Conservation (phyloP, 192 early-diverging fungal genomes). For the Coemansia sp. region DNA sequence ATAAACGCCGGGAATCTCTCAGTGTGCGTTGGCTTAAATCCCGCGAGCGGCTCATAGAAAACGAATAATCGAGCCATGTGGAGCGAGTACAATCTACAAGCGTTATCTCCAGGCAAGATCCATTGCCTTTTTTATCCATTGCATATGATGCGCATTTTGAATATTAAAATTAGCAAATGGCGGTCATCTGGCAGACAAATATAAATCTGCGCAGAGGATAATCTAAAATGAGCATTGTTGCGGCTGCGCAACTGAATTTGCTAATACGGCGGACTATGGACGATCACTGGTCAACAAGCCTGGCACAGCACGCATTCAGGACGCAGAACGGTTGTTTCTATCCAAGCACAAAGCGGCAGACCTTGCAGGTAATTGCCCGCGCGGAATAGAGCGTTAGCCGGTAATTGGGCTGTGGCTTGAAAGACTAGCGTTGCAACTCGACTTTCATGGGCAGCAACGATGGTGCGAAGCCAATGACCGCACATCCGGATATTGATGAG, state of each 20-base stretch:
- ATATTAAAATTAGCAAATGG: slow-evolving; percentile 1
- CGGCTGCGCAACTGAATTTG: background rate
- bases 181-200: background rate
- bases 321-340: background rate
- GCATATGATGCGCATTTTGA: background rate
- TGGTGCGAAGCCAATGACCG: background rate
- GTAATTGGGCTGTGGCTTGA: background rate
- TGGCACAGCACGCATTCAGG: background rate
- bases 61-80: background rate
- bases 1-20: background rate
- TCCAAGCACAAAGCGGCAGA: background rate
- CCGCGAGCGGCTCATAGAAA: background rate
- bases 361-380: background rate
- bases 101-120: slow-evolving; percentile 1
- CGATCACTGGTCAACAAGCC: background rate
- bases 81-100: background rate
- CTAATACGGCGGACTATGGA: background rate
- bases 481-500: background rate
- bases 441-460: background rate
- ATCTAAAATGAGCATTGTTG: background rate
- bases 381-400: background rate
- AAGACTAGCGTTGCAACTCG: background rate
- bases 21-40: background rate
- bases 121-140: background rate
- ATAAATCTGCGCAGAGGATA: background rate